Evolutionary conservation across 148 eudicot genomes (phyloP), one percentile per base, ranked within the genome.

Genomic region (Fagopyrum esculentum): DNA sequence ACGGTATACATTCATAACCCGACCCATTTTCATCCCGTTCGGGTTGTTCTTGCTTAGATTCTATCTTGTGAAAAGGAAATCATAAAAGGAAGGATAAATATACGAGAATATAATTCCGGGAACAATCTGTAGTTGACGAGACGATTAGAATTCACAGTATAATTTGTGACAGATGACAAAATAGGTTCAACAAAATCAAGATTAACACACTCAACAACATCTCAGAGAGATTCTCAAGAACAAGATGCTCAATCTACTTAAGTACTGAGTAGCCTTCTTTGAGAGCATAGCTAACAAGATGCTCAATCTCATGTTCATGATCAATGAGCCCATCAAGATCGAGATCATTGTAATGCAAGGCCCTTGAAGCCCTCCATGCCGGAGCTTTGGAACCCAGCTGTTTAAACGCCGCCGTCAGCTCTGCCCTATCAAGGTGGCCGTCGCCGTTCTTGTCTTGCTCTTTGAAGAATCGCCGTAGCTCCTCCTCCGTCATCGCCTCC

Each of bases 401-500:
- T 35, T 6, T 46, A 52, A 71, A 71, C 26, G 74, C 74, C 55
- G n/a, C 74, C 55, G n/a, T 49, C 26, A 71, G 74, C 74, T 71
- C 74, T 35, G 16, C 55, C 55, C 55, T 71, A 1, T 71, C 74
- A 9, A 71, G 74, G 74, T 71, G 74, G 55, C 74, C 74, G n/a
- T 71, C 74, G 3, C 55, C 43, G 35, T 71, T 71, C 29, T 1
- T 19, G 55, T 71, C 74, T 1, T 71, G 74, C 40, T 71, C 54
- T 54, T 10, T 71, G 74, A 71, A 71, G 30, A 71, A 71, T 35
- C 13, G 26, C 55, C 30, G 46, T 15, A 71, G 52, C 30, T 71
- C 13, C 55, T 47, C 74, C 74, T 47, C 74, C n/a, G 55, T 71
- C 74, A 71, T 3, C 71, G 12, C 71, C 47, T 40, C 47, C 71